Percentiles rank a stretch among this genome's conserved stretches.
Conservation (phyloP, 2,329 filamentous ascomycete genomes). For the Diaporthe vaccinii region DNA sequence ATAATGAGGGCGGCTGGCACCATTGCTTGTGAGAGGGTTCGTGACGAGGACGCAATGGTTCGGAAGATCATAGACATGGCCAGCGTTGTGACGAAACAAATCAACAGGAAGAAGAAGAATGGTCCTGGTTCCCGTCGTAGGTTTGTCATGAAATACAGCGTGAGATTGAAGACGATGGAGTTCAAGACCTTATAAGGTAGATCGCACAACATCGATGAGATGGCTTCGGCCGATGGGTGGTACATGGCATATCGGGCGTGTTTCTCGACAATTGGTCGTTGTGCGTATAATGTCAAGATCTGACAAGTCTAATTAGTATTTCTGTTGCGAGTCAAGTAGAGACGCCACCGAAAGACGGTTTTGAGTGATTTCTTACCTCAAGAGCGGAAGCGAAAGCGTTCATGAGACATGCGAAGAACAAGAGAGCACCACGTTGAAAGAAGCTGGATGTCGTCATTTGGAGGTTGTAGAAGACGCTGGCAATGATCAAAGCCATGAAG, state of each 20-base stretch:
- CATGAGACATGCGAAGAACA: conserved; percentile 91
- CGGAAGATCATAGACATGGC: conserved; percentile 91
- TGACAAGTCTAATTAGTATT: conserved; percentile 47
- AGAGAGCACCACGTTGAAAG: conserved; percentile 81
- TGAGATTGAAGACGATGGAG: conserved; percentile 81
- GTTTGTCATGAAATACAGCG: conserved; percentile 90
- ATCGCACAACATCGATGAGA: conserved; percentile 87
- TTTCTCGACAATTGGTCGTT: conserved; percentile 93
- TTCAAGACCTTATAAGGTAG: conserved; percentile 87
- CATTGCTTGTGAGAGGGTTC: conserved; percentile 76
- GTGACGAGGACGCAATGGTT: conserved; percentile 81
- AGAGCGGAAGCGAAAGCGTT: conserved; percentile 87
- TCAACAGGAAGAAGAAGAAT: conserved; percentile 89
- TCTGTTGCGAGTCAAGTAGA: conserved; percentile 37
- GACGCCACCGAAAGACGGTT: conserved; percentile 1
- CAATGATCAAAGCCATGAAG: conserved; percentile 81
- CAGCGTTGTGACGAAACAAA: conserved; percentile 80
- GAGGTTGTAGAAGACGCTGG: conserved; percentile 86
- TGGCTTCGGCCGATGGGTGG: conserved; percentile 89
- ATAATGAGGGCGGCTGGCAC: conserved; percentile 73
- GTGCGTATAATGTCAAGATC: conserved; percentile 87
- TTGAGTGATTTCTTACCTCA: conserved; percentile 63
- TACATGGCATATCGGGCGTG: conserved; percentile 89
- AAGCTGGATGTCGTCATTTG: conserved; percentile 76
- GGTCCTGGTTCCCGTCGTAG: conserved; percentile 79